Conservation (phyloP, 2,329 filamentous ascomycete species). For the Xenosphaeropsis pyriputrescens region DNA sequence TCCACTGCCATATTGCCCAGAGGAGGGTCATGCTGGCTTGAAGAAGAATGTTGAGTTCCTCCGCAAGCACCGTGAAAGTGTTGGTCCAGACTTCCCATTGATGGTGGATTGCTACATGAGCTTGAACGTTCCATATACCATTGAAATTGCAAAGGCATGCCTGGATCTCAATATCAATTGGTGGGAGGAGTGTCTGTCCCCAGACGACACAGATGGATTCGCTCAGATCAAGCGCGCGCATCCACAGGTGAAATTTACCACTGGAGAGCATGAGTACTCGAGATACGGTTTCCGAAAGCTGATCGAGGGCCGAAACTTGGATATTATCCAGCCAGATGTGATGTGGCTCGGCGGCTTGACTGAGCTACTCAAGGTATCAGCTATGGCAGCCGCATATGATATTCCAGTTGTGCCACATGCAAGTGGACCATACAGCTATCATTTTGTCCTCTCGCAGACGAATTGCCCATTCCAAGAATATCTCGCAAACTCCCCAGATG, state of each 20-base stretch:
- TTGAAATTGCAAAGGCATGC: constrained; percentile 74
- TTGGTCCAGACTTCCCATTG: constrained; percentile 81
- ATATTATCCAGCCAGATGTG: constrained; percentile 90
- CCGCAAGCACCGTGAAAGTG: constrained; percentile 65
- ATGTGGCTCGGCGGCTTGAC: constrained; percentile 96
- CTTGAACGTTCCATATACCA: constrained; percentile 82
- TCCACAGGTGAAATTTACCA: constrained; percentile 84
- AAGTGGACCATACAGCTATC: constrained; percentile 87
- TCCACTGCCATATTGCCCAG: constrained; percentile 76
- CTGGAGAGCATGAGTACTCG: constrained; percentile 91
- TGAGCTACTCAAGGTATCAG: constrained; percentile 76
- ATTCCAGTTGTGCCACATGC: constrained; percentile 93
- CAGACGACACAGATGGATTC: constrained; percentile 86
- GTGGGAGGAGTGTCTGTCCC: constrained; percentile 91
- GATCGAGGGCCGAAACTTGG: constrained; percentile 78
- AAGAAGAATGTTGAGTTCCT: constrained; percentile 86
- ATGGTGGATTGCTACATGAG: constrained; percentile 98
- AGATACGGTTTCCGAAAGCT: constrained; percentile 91
- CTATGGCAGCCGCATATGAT: constrained; percentile 84
- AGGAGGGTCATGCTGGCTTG: constrained; percentile 69
- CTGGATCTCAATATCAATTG: constrained; percentile 82
- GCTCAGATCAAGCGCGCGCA: constrained; percentile 82
- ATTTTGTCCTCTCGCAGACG: constrained; percentile 86
- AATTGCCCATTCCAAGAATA: constrained; percentile 96
- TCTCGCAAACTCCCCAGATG: constrained; percentile 82